Evolutionary conservation across 768 basidiomycete species (phyloP).

Genomic region (Auricularia heimuer): DNA sequence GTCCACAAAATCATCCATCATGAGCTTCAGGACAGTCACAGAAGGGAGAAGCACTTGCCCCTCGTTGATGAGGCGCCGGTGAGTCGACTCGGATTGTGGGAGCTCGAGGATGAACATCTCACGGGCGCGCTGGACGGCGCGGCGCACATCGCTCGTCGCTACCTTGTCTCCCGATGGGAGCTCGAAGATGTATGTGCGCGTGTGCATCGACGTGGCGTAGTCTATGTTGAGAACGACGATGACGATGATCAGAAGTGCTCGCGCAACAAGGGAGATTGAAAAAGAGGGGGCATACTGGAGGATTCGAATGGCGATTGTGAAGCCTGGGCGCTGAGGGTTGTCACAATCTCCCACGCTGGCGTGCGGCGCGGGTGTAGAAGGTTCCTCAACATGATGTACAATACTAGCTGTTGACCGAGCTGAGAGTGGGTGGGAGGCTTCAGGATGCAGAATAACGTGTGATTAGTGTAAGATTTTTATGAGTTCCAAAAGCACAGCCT

Average conservation of each 20-base stretch:
- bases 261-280: no score
- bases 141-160: not conserved
- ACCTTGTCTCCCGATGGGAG: not conserved
- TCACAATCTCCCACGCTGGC: not conserved
- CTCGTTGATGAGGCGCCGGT: not conserved
- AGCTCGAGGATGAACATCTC: not conserved
- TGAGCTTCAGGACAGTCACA: not conserved
- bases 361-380: not conserved
- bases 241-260: no score
- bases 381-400: no score
- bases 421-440: no score
- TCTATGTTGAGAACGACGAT: no score
- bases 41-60: not conserved
- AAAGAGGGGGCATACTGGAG: no score
- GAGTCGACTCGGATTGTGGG: not conserved
- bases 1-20: not conserved
- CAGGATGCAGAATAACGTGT: no score
- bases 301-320: not conserved
- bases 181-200: not conserved
- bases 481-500: no score
- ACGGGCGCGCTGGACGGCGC: not conserved
- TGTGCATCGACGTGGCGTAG: not conserved
- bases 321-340: not conserved
- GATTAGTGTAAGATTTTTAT: no score
- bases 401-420: no score